Conservation (phyloP, 164 flowering plant genomes). For the Nymphaea colorata region DNA sequence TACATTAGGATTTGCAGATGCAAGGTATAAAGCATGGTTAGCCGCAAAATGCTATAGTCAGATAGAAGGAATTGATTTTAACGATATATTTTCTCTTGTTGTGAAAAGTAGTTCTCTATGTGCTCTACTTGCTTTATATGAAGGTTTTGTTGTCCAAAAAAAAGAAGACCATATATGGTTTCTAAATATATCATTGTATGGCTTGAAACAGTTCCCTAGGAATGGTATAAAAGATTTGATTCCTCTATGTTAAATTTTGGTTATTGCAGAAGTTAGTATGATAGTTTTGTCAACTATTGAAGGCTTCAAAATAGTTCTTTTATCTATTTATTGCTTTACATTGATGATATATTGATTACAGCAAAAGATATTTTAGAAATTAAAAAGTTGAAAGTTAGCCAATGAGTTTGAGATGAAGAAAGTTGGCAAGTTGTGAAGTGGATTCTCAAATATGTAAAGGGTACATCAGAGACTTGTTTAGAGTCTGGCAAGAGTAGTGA, state of each 20-base stretch:
- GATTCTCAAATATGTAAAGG: too few species aligned
- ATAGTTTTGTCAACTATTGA: background rate
- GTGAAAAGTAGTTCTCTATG: background rate
- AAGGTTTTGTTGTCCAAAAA: background rate
- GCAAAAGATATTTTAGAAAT: background rate
- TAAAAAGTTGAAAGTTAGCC: background rate
- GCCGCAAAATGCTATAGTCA: constrained; percentile 1
- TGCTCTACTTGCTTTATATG: background rate
- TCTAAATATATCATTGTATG: background rate
- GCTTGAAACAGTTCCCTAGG: background rate
- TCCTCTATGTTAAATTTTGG: background rate
- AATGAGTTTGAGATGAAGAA: constrained; percentile 4
- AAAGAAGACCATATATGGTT: background rate
- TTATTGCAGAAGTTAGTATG: background rate
- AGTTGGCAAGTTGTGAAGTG: too few species aligned
- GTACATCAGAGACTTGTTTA: too few species aligned
- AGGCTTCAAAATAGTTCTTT: background rate
- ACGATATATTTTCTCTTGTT: background rate
- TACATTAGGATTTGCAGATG: background rate
- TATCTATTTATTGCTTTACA: background rate
- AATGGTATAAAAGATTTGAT: background rate
- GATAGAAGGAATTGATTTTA: background rate
- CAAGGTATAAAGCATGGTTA: background rate
- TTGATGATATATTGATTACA: constrained; percentile 1
- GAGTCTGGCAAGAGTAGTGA: too few species aligned